Evolutionary conservation across 2,329 filamentous ascomycete species (phyloP).

Genomic region (Tolypocladium tropicale): DNA sequence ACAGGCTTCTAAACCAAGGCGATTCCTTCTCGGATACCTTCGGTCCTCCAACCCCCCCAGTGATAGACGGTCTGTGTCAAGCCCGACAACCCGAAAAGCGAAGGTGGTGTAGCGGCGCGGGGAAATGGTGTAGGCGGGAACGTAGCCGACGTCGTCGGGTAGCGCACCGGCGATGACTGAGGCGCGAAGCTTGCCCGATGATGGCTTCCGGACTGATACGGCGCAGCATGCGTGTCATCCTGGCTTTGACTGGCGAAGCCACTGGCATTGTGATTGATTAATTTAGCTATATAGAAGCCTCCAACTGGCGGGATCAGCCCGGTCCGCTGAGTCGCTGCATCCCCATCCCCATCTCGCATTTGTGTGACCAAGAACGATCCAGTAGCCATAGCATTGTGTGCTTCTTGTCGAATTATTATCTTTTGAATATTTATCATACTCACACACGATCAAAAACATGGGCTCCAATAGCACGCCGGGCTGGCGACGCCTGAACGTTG

Average conservation of each 20-base stretch:
- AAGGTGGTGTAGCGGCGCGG: not conserved
- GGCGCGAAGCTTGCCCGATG: not conserved
- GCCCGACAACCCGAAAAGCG: not conserved
- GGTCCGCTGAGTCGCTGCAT: not conserved
- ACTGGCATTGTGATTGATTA: not conserved
- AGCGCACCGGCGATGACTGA: not conserved
- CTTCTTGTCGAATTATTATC: no score
- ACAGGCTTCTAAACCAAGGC: not conserved
- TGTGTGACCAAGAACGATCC: no score
- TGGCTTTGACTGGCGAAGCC: not conserved
- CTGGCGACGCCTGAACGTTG: slow-evolving; percentile 35
- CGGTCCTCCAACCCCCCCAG: not conserved
- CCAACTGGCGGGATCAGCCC: not conserved
- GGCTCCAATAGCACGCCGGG: slow-evolving; percentile 12
- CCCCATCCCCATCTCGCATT: not conserved
- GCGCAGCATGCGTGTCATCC: not conserved
- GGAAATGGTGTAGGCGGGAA: not conserved
- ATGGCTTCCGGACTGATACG: not conserved
- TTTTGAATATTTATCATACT: not conserved
- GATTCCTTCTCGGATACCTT: not conserved
- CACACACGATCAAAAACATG: slow-evolving; percentile 8
- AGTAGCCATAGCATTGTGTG: no score
- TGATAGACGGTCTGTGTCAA: not conserved
- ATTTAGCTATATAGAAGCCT: not conserved
- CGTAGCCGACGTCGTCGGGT: slow-evolving; percentile 1